Evolutionary conservation across 176 grass and related monocot genomes (phyloP).

Genomic region (Raddia distichophylla): DNA sequence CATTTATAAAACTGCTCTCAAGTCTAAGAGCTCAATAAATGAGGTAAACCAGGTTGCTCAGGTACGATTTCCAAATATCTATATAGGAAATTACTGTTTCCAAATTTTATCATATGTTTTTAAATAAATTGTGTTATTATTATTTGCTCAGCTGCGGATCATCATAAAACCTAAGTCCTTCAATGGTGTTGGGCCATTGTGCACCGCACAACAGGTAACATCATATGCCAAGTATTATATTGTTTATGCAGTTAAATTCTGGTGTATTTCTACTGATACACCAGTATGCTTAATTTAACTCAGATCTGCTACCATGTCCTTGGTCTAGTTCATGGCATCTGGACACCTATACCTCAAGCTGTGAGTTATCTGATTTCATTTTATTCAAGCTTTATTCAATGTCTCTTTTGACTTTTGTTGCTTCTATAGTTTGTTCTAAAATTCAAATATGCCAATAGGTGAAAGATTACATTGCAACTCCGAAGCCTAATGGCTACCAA

Average conservation of each 20-base stretch:
- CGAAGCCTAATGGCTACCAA: constrained; percentile 98
- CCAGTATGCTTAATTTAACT: constrained; percentile 43
- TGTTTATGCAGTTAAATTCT: constrained; percentile 35
- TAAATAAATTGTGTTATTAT: constrained; percentile 20
- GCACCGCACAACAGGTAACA: constrained; percentile 84
- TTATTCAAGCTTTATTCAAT: too few species aligned
- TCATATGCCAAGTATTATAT: constrained; percentile 33
- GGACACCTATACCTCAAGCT: constrained; percentile 96
- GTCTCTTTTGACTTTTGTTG: constrained; percentile 31
- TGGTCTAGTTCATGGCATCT: constrained; percentile 97
- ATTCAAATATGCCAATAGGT: constrained; percentile 56
- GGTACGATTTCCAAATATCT: constrained; percentile 51
- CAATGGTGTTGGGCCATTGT: constrained; percentile 86
- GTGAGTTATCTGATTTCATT: constrained; percentile 65
- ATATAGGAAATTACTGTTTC: constrained; percentile 7
- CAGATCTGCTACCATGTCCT: constrained; percentile 99
- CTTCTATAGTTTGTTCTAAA: constrained; percentile 31
- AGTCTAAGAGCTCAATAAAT: constrained; percentile 78
- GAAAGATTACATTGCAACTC: constrained; percentile 97
- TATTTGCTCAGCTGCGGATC: constrained; percentile 71
- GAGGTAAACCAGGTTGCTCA: constrained; percentile 94
- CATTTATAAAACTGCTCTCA: constrained; percentile 75
- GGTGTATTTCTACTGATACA: constrained; percentile 34
- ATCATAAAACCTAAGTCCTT: constrained; percentile 88
- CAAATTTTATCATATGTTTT: constrained; percentile 30